Percentiles rank a stretch among this genome's conserved stretches.
These are phyloP conservation scores for Leucosporidium yakuticum DNA, from an alignment of 768 basidiomycete genomes.

Conservation along the genomic window DNA sequence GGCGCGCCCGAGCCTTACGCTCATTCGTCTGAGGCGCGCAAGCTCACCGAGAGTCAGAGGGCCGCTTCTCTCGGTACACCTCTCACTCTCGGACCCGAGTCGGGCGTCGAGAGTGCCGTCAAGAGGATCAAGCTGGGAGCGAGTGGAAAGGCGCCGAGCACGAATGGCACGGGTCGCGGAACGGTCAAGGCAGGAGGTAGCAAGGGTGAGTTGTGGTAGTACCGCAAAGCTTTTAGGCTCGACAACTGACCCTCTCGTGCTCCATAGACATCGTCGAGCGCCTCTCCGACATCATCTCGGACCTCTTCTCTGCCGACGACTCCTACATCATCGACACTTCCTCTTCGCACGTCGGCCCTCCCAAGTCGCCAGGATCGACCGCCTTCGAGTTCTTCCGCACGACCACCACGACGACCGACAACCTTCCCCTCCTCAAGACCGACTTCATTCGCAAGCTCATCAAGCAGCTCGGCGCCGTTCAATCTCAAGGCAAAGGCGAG, in stretches of 20 bases:
- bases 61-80: not conserved
- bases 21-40: no score
- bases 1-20: no score
- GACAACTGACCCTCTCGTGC: not conserved
- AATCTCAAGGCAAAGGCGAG: conserved; percentile 13
- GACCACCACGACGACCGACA: conserved; percentile 49
- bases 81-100: not conserved
- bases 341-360: conserved; percentile 46
- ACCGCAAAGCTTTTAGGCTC: no score
- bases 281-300: conserved; percentile 67
- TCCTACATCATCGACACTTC: conserved; percentile 45
- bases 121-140: conserved; percentile 25
- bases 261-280: conserved; percentile 64
- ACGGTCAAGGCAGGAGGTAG: conserved; percentile 3
- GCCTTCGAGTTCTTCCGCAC: conserved; percentile 52
- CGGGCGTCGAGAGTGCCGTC: conserved; percentile 14
- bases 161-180: not conserved
- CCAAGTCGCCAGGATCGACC: conserved; percentile 50
- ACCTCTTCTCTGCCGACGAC: conserved; percentile 79
- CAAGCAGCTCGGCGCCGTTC: conserved; percentile 55
- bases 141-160: conserved; percentile 3
- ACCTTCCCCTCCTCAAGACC: conserved; percentile 57
- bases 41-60: conserved; percentile 4
- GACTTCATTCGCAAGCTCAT: conserved; percentile 61
- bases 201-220: conserved; percentile 51